Base-by-base conservation (phyloP, 2,329 filamentous ascomycete genomes). In the Corynespora cassiicola region DNA sequence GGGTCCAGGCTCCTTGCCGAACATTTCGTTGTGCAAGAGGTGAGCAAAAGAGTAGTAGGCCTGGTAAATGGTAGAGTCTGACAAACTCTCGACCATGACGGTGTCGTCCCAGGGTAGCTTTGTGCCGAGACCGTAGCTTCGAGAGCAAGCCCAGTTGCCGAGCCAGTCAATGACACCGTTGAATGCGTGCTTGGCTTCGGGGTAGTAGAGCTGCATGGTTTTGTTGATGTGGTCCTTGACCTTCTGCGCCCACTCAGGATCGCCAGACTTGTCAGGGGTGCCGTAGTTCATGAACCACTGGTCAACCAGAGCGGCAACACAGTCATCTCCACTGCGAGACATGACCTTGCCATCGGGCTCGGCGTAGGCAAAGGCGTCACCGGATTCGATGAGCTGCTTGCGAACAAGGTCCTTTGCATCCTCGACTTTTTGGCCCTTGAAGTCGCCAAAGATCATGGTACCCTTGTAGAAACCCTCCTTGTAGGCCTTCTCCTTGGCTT, bases 271-370 rank as follows among this genome's bases (percentile, higher is more conserved):
- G 28, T 72, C 73, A 14, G 69, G 65, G 12, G 69, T 71, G 47
- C 94, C 94, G 62, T 99, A 99, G 72, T 96, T 92, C 58, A 99
- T 77, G 73, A 95, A 99, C 91, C 94, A 99, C 72, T 99, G 94
- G 58, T 96, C 92, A 63, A 97, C 84, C 52, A 92, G 85, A 19
- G 90, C 88, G 43, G 94, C 92, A 42, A 96, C 90, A 66, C 94
- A 97, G 54, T 95, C 89, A 62, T 97, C 92, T 18, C 86, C 89
- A 55, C 88, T 95, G 69, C 94, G 81, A 63, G 87, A 92, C 45
- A 95, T 83, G 52, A 97, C 94, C 69, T 87, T 63, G 56, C 87
- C 86, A 69, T 96, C 91, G 2, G 94, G 94, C 69, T 99, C 94
- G 9, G 89, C 90, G 65, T 97, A 99, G 54, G 85, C 83, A 69